Evolutionary conservation across 2,329 filamentous ascomycete species (phyloP), one percentile per base, ranked within the genome.

Genomic region (Dactylellina sp.): DNA sequence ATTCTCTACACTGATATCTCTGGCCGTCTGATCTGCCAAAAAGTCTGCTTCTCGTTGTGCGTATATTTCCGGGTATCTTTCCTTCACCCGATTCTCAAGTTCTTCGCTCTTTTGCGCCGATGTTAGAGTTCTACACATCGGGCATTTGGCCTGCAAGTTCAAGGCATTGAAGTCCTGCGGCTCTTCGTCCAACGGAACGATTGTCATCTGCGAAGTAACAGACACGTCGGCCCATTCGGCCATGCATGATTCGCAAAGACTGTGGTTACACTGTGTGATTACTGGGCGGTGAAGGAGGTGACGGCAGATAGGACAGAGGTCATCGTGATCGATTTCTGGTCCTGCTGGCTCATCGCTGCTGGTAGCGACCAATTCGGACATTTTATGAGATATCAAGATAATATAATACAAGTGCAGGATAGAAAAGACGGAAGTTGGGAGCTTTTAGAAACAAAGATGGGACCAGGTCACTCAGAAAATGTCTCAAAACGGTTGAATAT

Each of bases 301-400:
- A 16, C 82, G 82, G 76, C 83, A 84, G 18, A 84, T 81, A 2
- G 82, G 82, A 62, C 83, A 84, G 16, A 82, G 75, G 72, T 84
- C 82, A 49, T 84, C 82, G 44, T 83, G 80, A 35, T 78, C 76
- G 24, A 65, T 56, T 49, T 72, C 65, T 22, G 20, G 11, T 0
- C 35, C 35, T 16, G 3, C 39, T 16, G 25, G 7, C 5, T 20
- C 35, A 5, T 14, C 14, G 14, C 22, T 37, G 6, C 20, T 12
- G 24, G 12, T 12, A 12, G 11, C 35, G 25, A 35, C 14, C n/a
- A 12, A 25, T 9, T 39, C 18, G 7, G 20, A 44, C 32, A 44
- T 57, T 22, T 2, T 20, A 22, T 55, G 20, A 25, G 7, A 25
- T 7, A 14, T 47, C 4, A 5, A 32, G 28, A 32, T 5, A 14